A percentile compares a stretch with the other conserved stretches of the same genome.
Evolutionary conservation across 352 stramenopile species (phyloP).

Genomic region (Phytophthora citricola): DNA sequence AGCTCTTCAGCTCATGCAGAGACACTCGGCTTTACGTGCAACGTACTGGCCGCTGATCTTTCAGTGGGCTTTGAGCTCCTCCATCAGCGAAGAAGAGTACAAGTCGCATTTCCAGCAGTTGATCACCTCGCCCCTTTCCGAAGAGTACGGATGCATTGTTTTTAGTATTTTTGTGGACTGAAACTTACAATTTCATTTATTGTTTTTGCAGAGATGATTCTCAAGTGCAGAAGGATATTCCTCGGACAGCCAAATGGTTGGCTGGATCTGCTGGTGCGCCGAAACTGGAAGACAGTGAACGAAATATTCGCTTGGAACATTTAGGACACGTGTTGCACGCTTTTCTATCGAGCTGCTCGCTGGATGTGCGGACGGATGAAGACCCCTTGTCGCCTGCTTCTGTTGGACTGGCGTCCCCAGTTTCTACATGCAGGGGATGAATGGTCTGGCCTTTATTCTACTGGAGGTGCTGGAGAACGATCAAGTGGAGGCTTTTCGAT

Average conservation of each 20-base stretch:
- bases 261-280: conserved; percentile 65
- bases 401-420: conserved; percentile 30
- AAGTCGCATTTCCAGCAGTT: conserved; percentile 22
- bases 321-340: conserved; percentile 68
- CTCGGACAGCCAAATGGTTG: conserved; percentile 81
- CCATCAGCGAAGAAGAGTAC: conserved; percentile 14
- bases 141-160: conserved; percentile 49
- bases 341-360: conserved; percentile 69
- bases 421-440: conserved; percentile 91
- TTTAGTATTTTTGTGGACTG: background rate
- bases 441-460: conserved; percentile 81
- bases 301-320: conserved; percentile 36
- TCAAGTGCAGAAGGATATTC: conserved; percentile 85
- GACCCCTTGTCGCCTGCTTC: conserved; percentile 35
- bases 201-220: conserved; percentile 51
- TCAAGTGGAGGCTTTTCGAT: conserved; percentile 57
- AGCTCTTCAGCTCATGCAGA: conserved; percentile 75
- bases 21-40: conserved; percentile 50
- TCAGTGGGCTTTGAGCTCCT: conserved; percentile 53
- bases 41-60: conserved; percentile 80
- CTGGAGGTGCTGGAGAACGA: conserved; percentile 69
- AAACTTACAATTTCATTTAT: conserved; percentile 1
- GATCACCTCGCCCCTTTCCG: conserved; percentile 40
- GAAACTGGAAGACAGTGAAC: conserved; percentile 41
- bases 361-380: conserved; percentile 51